Conservation (phyloP, 2,329 filamentous ascomycete genomes). For the Neonectria punicea region DNA sequence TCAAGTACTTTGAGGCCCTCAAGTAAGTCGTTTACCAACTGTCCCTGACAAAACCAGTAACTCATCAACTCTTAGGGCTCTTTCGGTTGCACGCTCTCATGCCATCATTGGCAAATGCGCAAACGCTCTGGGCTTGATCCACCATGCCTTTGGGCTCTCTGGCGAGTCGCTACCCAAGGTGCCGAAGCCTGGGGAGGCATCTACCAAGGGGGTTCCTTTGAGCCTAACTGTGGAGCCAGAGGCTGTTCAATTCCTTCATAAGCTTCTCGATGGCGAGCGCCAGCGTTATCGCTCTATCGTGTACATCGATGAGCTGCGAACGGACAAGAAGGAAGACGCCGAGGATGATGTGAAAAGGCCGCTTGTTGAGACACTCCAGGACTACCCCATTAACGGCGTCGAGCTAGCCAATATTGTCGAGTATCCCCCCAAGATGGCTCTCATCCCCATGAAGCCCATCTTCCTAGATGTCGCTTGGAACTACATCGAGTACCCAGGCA, state of each 20-base stretch:
- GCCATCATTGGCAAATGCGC: constrained; percentile 75
- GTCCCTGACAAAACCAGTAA: not conserved
- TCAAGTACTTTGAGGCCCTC: constrained; percentile 86
- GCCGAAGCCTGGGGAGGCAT: constrained; percentile 44
- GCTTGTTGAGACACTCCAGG: constrained; percentile 77
- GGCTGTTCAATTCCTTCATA: constrained; percentile 68
- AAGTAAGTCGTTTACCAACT: constrained; percentile 66
- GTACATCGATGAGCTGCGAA: constrained; percentile 76
- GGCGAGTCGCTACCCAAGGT: constrained; percentile 63
- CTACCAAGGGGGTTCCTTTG: constrained; percentile 59
- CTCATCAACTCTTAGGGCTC: constrained; percentile 64
- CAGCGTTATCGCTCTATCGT: constrained; percentile 87
- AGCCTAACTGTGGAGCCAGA: constrained; percentile 73
- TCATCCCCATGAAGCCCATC: constrained; percentile 91
- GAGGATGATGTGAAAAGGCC: constrained; percentile 54
- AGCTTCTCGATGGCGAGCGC: constrained; percentile 75
- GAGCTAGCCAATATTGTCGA: constrained; percentile 84
- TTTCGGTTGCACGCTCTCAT: constrained; percentile 88
- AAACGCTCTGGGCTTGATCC: constrained; percentile 87
- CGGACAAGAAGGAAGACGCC: constrained; percentile 57
- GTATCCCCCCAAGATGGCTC: constrained; percentile 85
- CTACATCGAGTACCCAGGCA: constrained; percentile 90
- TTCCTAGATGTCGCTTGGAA: constrained; percentile 99
- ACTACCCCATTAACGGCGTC: constrained; percentile 77
- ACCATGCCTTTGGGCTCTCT: constrained; percentile 74